Evolutionary conservation across 371 early-diverging fungal genomes (phyloP), one percentile per base, ranked within the genome.

Genomic region (Conidiobolus incongruus): DNA sequence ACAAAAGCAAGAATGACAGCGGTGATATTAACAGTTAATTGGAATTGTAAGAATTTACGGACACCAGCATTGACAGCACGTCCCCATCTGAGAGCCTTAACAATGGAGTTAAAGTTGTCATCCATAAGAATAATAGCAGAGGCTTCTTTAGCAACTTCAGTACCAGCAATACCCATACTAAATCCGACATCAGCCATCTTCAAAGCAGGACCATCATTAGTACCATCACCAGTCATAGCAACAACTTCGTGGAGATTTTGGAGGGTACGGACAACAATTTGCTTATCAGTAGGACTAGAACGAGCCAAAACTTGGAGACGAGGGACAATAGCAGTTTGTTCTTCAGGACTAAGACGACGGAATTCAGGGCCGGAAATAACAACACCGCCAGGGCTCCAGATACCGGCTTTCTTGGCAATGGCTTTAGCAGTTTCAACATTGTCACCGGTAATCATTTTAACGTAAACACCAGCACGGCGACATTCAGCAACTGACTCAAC

Each of bases 371-470:
- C 84, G 39, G 72, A 73, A 65, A 83, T 73, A 11, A 68, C 65
- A 11, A 65, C 45, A 16, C 74, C 64, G 17, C 73, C 70, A 16
- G 57, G 47, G 0, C 56, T 62, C 41, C 68, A 68, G 40, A 83
- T 78, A 23, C 71, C 72, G 43, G 73, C 71, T 51, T 78, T 70
- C 16, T 56, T 56, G 10, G 81, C 82, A 46, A 83, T 77, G 13
- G 68, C 62, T 47, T 65, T 65, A 21, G 84, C 81, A n/a, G 77
- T 81, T 38, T 65, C 39, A 47, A 79, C 54, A 47, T 77, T 74
- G 50, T 83, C 84, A 39, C 84, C 84, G 16, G 84, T 83, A 6
- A 87, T 80, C 85, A 86, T 87, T 1, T 78, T 68, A 5, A 87
- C 78, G 47, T 62, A 57, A 2, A 86, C 75, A 26, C 86, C 85